Conservation (phyloP, 306 rosid genomes). For the Vachellia pachyceras region DNA sequence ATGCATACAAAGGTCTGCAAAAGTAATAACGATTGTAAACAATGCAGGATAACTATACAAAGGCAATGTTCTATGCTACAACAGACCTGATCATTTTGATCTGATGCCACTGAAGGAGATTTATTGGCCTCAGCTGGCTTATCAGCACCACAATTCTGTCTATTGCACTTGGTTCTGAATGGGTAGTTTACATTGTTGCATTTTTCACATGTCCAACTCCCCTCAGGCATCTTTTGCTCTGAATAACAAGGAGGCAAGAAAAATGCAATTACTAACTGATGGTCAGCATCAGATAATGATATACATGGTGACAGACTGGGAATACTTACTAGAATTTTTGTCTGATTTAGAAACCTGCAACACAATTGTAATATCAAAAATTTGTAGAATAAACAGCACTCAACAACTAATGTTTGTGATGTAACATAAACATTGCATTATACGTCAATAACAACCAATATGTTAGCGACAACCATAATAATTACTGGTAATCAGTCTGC, state of each 20-base stretch:
- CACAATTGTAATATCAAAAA: constrained; percentile 41
- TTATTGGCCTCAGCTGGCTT: constrained; percentile 75
- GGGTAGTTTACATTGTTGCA: constrained; percentile 97
- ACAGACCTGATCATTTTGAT: constrained; percentile 87
- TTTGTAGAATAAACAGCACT: not conserved
- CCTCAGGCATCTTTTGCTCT: constrained; percentile 99
- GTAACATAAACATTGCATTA: not conserved
- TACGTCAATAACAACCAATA: not conserved
- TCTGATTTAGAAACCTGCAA: constrained; percentile 79
- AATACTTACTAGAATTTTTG: constrained; percentile 87
- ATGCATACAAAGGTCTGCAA: constrained; percentile 47
- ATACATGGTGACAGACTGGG: constrained; percentile 1
- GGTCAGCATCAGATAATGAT: constrained; percentile 15
- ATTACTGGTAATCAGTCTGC: not conserved
- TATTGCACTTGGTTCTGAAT: constrained; percentile 96
- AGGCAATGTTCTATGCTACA: constrained; percentile 53
- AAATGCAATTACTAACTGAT: constrained; percentile 35
- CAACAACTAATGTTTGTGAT: not conserved
- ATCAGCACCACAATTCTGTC: constrained; percentile 99
- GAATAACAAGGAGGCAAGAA: constrained; percentile 35
- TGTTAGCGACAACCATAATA: too few relatives aligned
- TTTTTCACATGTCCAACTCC: constrained; percentile 99
- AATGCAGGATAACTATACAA: constrained; percentile 33
- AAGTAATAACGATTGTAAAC: constrained; percentile 43
- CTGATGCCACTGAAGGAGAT: constrained; percentile 74